Evolutionary conservation across 2,329 filamentous ascomycete genomes (phyloP).

Genomic region (Sarocladium oryzae): DNA sequence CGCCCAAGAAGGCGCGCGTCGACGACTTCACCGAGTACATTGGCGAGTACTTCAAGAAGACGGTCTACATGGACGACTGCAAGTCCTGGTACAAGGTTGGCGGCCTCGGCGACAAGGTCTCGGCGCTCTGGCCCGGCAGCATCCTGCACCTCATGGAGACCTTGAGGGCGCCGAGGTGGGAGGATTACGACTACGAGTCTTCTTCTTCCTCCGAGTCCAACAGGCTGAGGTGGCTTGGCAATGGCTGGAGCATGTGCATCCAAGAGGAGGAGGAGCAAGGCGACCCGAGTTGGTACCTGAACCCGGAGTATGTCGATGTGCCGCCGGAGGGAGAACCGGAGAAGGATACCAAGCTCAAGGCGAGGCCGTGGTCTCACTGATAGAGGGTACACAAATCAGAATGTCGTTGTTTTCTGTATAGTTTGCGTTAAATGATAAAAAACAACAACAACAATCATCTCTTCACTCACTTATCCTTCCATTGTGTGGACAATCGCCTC

Average conservation of each 20-base stretch:
- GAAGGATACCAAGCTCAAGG: neutral
- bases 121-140: constrained; percentile 39
- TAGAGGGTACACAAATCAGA: neutral
- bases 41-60: constrained; percentile 39
- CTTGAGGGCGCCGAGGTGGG: constrained; percentile 36
- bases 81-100: constrained; percentile 48
- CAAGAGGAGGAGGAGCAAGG: neutral
- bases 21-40: constrained; percentile 41
- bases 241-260: constrained; percentile 7
- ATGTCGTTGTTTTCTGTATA: neutral
- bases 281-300: constrained; percentile 5
- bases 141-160: constrained; percentile 37
- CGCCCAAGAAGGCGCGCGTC: constrained; percentile 19
- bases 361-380: constrained; percentile 2
- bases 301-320: constrained; percentile 4
- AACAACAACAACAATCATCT: no score
- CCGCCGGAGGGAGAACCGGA: neutral
- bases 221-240: constrained; percentile 8
- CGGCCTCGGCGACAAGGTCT: constrained; percentile 32
- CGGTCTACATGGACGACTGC: constrained; percentile 42
- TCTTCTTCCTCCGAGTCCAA: constrained; percentile 13
- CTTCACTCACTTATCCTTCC: no score
- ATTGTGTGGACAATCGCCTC: no score
- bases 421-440: no score
- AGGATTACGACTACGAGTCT: constrained; percentile 28